A percentile compares a stretch with the other conserved stretches of the same genome.
These are phyloP conservation scores for Magnolia officinalis DNA, from an alignment of 164 flowering plant species.

Conservation along the genomic window DNA sequence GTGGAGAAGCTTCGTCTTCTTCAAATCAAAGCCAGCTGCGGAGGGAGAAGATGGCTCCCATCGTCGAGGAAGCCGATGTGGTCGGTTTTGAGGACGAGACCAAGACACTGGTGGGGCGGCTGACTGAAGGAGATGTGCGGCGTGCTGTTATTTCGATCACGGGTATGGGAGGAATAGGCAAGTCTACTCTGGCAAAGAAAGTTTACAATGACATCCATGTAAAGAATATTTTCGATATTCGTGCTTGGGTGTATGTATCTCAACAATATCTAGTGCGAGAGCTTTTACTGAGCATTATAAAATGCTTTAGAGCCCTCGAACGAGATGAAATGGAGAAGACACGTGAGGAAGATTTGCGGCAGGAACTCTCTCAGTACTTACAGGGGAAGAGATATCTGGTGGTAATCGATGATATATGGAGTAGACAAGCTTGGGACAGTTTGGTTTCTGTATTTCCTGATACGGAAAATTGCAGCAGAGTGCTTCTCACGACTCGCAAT, in stretches of 20 bases:
- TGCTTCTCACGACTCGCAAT: constrained; percentile 7
- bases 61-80: constrained; percentile 35
- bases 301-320: neutral
- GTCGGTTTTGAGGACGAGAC: constrained; percentile 44
- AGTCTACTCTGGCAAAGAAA: constrained; percentile 20
- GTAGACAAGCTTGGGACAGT: neutral
- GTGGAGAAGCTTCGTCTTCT: neutral
- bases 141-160: constrained; percentile 3
- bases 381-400: constrained; percentile 1
- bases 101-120: constrained; percentile 32
- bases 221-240: constrained; percentile 5
- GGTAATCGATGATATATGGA: constrained; percentile 6
- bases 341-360: neutral
- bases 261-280: constrained; percentile 3
- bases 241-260: constrained; percentile 17
- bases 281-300: neutral
- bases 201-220: constrained; percentile 2
- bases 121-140: constrained; percentile 16
- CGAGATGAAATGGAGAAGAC: neutral
- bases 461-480: constrained; percentile 5
- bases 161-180: constrained; percentile 22
- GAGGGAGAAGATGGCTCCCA: constrained; percentile 22
- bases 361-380: neutral
- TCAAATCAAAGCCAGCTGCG: constrained; percentile 14
- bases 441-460: neutral